Base-by-base conservation (phyloP, 2,329 filamentous ascomycete genomes). In the Penicillium thymicola region DNA sequence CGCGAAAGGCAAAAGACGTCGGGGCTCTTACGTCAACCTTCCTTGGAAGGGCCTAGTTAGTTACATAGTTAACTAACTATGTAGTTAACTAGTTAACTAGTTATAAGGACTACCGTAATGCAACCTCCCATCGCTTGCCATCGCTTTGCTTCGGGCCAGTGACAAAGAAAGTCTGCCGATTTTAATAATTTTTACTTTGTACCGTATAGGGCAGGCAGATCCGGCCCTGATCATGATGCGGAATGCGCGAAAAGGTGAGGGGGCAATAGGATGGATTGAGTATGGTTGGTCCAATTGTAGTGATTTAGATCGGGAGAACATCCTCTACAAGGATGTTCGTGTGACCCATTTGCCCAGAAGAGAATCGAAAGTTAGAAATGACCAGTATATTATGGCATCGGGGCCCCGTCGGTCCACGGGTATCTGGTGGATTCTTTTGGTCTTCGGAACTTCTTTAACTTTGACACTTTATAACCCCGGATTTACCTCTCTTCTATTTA, bases 81-180 rank as follows among this genome's bases (percentile, higher is more conserved):
- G n/a, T n/a, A n/a, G n/a, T n/a, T n/a, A 21, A 21, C 21, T 3
- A 21, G 21, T 21, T 21, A 21, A 21, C 21, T 21, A 21, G 21
- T 21, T n/a, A 13, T 36, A 37, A 59, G 58, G 55, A 58, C 49
- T 37, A 64, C 52, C 57, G 38, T 23, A 28, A 51, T 42, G 54
- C 43, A 57, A 61, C 54, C 37, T 56, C 51, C 51, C 47, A 49
- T 52, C 69, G 70, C 70, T 72, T 72, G 67, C 43, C 66, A 47
- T 67, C 70, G 70, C 69, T 71, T 72, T 62, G 49, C 66, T 48
- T 65, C 70, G 70, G 69, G 43, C 51, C 53, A 61, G 42, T 70
- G 63, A 70, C 66, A 70, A 67, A 70, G 58, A 67, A 67, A 68
- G n/a, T 27, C 11, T 45, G 37, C 38, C 34, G 41, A 28, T 59